Percentiles rank a stretch among this genome's conserved stretches.
Conservation (phyloP, 768 basidiomycete genomes). For the Chiua virens region DNA sequence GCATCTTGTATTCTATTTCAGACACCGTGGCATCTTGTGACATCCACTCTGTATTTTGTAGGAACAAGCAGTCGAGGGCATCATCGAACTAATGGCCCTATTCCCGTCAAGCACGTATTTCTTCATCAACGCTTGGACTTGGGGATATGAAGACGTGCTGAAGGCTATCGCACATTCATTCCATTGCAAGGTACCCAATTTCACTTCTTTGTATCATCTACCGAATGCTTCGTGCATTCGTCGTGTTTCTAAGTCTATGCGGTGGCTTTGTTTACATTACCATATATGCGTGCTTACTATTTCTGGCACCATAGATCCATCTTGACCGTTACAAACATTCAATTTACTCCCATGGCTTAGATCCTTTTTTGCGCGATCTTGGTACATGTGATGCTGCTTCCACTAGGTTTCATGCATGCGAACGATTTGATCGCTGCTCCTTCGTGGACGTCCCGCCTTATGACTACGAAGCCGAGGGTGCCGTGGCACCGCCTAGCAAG, state of each 20-base stretch:
- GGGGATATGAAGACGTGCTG: constrained; percentile 92
- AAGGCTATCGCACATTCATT: constrained; percentile 74
- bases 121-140: constrained; percentile 93
- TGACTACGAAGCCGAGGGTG: constrained; percentile 9
- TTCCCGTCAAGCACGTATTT: constrained; percentile 71
- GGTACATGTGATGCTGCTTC: constrained; percentile 57
- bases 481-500: constrained; percentile 34
- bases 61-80: constrained; percentile 63
- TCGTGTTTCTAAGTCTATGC: neutral
- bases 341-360: constrained; percentile 57
- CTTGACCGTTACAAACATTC: constrained; percentile 84
- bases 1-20: neutral
- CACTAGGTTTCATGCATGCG: constrained; percentile 93
- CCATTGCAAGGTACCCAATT: constrained; percentile 47
- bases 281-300: constrained; percentile 13
- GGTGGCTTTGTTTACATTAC: neutral
- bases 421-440: constrained; percentile 73
- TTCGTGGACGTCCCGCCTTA: constrained; percentile 47
- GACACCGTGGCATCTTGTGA: neutral
- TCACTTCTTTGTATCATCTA: neutral
- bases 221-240: neutral
- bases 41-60: constrained; percentile 28
- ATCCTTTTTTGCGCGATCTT: constrained; percentile 61
- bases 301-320: constrained; percentile 59
- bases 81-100: constrained; percentile 66